A percentile compares a stretch with the other conserved stretches of the same genome.
Conservation (phyloP, 345 rosid species). For the Nephelium lappaceum region DNA sequence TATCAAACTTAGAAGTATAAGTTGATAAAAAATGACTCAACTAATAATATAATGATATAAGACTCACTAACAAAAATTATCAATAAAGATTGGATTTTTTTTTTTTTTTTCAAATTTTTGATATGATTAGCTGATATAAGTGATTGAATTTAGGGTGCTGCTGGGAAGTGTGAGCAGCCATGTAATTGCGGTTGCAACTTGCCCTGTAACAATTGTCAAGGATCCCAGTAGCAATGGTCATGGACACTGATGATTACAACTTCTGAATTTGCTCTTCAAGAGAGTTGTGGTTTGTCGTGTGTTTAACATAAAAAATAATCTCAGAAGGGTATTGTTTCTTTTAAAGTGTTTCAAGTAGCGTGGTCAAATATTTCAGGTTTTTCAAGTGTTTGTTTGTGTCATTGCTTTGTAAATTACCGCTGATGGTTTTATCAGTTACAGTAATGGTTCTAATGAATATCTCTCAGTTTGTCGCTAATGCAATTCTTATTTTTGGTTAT, state of each 20-base stretch:
- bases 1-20: too few species aligned
- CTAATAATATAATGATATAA: too few species aligned
- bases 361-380: background rate
- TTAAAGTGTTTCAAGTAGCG: background rate
- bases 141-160: constrained; percentile 46
- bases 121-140: background rate
- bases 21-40: too few species aligned
- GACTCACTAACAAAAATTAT: too few species aligned
- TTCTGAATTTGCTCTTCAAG: background rate
- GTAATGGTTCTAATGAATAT: background rate
- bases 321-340: background rate
- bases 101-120: too few species aligned
- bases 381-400: too few species aligned
- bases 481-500: background rate
- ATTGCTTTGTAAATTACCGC: too few species aligned
- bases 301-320: background rate
- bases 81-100: too few species aligned
- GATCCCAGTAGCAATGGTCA: constrained; percentile 1
- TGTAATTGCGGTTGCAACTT: constrained; percentile 50
- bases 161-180: constrained; percentile 61
- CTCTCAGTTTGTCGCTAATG: background rate
- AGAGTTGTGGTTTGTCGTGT: background rate
- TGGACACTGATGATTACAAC: constrained; percentile 2
- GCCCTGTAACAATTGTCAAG: constrained; percentile 67
- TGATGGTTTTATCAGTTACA: background rate